These are phyloP conservation scores for Talaromyces verruculosus DNA, from an alignment of 2,329 filamentous ascomycete genomes.

Conservation along the genomic window DNA sequence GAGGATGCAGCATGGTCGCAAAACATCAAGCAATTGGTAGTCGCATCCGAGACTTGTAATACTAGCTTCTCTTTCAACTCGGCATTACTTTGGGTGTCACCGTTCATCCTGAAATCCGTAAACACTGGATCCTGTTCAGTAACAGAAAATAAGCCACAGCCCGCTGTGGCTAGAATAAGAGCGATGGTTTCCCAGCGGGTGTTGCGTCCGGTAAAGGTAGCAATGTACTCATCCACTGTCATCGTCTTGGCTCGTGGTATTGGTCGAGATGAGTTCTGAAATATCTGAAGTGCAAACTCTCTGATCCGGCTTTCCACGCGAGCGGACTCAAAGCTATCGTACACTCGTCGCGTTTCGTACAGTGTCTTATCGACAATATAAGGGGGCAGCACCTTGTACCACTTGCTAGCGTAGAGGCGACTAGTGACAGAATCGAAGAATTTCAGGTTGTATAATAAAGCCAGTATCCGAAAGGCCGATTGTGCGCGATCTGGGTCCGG, in stretches of 20 bases:
- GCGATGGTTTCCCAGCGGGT: slow-evolving; percentile 30
- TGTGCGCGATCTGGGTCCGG: slow-evolving; percentile 32
- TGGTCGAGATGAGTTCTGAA: slow-evolving; percentile 33
- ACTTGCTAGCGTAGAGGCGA: slow-evolving; percentile 28
- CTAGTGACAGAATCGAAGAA: slow-evolving; percentile 31
- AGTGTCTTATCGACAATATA: slow-evolving; percentile 31
- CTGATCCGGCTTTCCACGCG: slow-evolving; percentile 31
- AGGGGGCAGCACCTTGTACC: slow-evolving; percentile 29
- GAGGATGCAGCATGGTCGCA: slow-evolving; percentile 36
- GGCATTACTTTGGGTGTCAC: slow-evolving; percentile 17
- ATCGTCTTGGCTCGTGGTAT: slow-evolving; percentile 30
- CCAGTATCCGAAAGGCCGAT: slow-evolving; percentile 33
- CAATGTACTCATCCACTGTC: slow-evolving; percentile 35
- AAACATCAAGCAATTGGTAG: slow-evolving; percentile 34
- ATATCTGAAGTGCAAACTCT: slow-evolving; percentile 31
- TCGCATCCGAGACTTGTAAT: slow-evolving; percentile 36
- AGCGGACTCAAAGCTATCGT: slow-evolving; percentile 28
- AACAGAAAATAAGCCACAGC: slow-evolving; percentile 36
- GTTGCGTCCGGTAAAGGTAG: slow-evolving; percentile 25
- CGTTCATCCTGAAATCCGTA: slow-evolving; percentile 10
- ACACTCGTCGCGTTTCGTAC: slow-evolving; percentile 29
- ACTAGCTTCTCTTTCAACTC: slow-evolving; percentile 33
- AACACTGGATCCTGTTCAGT: slow-evolving; percentile 35
- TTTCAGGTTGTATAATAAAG: slow-evolving; percentile 31
- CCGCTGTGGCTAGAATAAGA: slow-evolving; percentile 41